These are phyloP conservation scores for Leccinum fibrillosum DNA, from an alignment of 768 basidiomycete species.

Conservation along the genomic window DNA sequence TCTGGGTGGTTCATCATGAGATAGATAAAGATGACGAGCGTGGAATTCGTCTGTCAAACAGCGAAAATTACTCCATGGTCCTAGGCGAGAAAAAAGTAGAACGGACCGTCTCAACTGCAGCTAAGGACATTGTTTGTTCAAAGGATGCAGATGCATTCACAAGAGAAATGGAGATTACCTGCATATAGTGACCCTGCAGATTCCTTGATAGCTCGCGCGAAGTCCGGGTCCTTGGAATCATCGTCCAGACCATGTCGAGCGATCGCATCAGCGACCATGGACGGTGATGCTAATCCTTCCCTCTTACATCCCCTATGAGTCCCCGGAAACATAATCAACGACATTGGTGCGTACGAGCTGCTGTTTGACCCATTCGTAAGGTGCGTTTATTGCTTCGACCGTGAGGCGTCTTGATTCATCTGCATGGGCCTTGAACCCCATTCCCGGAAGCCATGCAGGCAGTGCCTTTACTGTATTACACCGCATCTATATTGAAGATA, in stretches of 20 bases:
- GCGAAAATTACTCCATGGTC: background rate
- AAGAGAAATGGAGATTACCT: constrained; percentile 8
- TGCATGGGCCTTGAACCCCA: background rate
- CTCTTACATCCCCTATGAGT: background rate
- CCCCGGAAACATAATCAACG: background rate
- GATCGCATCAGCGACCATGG: background rate
- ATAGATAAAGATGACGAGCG: background rate
- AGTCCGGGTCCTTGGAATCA: background rate
- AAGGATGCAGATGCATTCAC: background rate
- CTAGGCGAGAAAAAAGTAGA: background rate
- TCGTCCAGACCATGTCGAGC: background rate
- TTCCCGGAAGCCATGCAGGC: background rate
- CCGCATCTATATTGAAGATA: background rate
- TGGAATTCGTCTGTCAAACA: background rate
- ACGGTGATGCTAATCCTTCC: background rate
- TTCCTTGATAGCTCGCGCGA: background rate
- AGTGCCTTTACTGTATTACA: background rate
- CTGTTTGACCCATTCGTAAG: background rate
- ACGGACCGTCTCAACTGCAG: background rate
- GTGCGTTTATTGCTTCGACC: background rate
- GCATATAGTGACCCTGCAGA: constrained; percentile 11
- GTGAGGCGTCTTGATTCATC: background rate
- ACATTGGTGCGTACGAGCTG: background rate
- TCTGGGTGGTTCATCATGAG: background rate
- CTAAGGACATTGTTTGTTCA: background rate